phyloP scores from a whole-genome alignment of 164 flowering plant genomes.

The Vitis riparia region DNA sequence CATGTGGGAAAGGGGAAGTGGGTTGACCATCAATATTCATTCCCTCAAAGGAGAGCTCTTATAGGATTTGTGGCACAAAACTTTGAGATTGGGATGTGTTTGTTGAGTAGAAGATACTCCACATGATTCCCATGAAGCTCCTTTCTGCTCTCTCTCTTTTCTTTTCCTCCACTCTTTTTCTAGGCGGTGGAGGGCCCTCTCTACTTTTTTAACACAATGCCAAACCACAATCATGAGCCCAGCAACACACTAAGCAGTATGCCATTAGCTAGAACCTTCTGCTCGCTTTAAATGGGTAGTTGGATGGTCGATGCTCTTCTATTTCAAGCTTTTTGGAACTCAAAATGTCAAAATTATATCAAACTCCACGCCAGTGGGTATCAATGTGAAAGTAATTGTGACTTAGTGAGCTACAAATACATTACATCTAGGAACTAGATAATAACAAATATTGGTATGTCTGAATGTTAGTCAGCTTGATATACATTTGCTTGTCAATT shows the following conservation, averaged over 20 bases:
- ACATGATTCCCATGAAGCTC: background rate
- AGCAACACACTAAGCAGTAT: background rate
- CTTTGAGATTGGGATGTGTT: background rate
- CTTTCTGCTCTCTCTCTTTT: background rate
- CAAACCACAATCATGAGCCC: background rate
- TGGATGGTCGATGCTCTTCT: no score
- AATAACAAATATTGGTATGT: no score
- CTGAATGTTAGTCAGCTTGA: no score
- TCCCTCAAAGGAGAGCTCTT: background rate
- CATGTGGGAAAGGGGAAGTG: background rate
- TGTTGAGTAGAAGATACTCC: slow-evolving; percentile 8
- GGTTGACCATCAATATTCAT: slow-evolving; percentile 1
- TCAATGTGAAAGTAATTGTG: no score
- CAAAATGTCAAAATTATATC: no score
- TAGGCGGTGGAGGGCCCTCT: slow-evolving; percentile 6
- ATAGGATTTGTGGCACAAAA: background rate
- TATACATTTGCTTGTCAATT: no score
- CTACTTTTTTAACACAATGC: background rate
- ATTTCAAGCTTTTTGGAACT: no score
- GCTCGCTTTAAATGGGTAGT: background rate
- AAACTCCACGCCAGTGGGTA: no score
- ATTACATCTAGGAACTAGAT: no score
- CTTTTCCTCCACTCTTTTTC: slow-evolving; percentile 6
- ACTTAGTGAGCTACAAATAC: no score
- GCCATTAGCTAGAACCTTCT: background rate